Evolutionary conservation across 176 grass and related monocot genomes (phyloP), one percentile per base, ranked within the genome.

Genomic region (Bothriochloa decipiens): DNA sequence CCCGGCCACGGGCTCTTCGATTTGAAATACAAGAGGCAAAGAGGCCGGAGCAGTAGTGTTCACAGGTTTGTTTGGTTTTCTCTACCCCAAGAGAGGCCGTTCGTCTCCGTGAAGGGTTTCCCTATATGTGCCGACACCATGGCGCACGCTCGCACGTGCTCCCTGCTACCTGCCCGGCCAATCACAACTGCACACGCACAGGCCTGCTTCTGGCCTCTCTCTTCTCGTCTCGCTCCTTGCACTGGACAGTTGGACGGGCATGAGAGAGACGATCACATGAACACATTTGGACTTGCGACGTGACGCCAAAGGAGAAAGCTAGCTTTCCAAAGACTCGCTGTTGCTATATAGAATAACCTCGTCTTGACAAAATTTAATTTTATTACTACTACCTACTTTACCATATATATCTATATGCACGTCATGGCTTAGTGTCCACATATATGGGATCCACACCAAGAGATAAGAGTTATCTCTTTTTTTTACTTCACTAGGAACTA

Each of bases 41-140:
- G 20, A n/a, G n/a, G n/a, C n/a, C n/a, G 7, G 20, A 58, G 20
- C 55, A 58, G 55, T 58, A 58, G 55, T 58, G n/a, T 58, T 42
- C 45, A 74, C 23, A 58, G 37, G 23, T 52, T 41, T 45, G 32
- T n/a, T 67, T 82, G 66, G 53, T 45, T 17, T 17, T 28, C 33
- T 70, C 67, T 53, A 71, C 18, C 50, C n/a, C n/a, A n/a, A n/a
- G n/a, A n/a, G n/a, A 11, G 13, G 8, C 26, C 81, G 49, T 18
- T 49, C 74, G 49, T 55, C 46, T 15, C 46, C 75, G 75, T 42
- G 23, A 74, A 58, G 37, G 20, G 53, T 20, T 79, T 78, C 79
- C 68, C 66, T 83, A 43, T 87, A 75, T 87, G 89, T 84, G 62
- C 84, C 84, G 80, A 79, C 84, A 83, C 72, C 47, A 57, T 17